phyloP scores from a whole-genome alignment of 805 yeast species.

The Saturnispora hagleri region DNA sequence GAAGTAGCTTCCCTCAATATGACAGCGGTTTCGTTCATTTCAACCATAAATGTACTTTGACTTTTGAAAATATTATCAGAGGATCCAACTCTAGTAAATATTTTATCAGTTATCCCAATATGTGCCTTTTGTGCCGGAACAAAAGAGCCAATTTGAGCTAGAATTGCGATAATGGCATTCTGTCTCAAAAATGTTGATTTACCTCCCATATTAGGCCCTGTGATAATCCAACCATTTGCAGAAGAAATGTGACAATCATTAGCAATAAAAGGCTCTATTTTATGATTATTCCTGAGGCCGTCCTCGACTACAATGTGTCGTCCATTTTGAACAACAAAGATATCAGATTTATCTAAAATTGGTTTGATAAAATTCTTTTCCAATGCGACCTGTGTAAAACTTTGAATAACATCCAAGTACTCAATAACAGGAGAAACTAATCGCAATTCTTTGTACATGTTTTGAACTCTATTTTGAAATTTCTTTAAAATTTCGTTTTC shows the following conservation, averaged over 20 bases:
- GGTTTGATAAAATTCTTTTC: constrained; percentile 68
- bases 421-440: constrained; percentile 41
- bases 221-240: constrained; percentile 46
- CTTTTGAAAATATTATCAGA: constrained; percentile 73
- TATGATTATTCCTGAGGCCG: constrained; percentile 38
- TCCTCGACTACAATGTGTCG: constrained; percentile 84
- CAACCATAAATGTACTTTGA: constrained; percentile 87
- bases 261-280: constrained; percentile 37
- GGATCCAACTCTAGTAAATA: constrained; percentile 76
- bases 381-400: constrained; percentile 64
- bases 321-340: constrained; percentile 50
- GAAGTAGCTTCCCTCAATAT: constrained; percentile 59
- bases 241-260: constrained; percentile 32
- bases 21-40: constrained; percentile 75
- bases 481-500: constrained; percentile 46
- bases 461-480: constrained; percentile 40
- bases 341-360: constrained; percentile 37
- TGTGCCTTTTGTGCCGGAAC: constrained; percentile 58
- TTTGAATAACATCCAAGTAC: constrained; percentile 58
- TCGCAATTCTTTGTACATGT: constrained; percentile 38
- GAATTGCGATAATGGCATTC: constrained; percentile 56
- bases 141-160: constrained; percentile 68
- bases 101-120: constrained; percentile 67
- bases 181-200: constrained; percentile 70
- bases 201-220: constrained; percentile 91